Base-by-base conservation (phyloP, 2,329 filamentous ascomycete genomes). In the Trichoderma harzianum region DNA sequence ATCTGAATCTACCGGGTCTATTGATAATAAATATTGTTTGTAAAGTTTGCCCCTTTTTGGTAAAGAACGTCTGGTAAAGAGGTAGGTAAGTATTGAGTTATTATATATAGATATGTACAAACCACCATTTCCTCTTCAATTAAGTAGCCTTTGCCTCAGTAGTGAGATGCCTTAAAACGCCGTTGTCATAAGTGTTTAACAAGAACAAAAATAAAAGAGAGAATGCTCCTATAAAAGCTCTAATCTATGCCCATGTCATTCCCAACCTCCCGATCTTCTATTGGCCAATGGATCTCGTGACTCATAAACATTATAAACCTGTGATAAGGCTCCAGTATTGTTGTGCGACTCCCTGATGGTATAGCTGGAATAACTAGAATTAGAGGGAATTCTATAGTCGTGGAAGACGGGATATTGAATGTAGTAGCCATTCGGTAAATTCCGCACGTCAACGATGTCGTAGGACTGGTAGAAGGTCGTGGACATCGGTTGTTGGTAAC, bases 371-470 rank as follows among this genome's bases (percentile, higher is more conserved):
- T 72, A 72, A 10, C 71, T 63, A 7, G 78, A 77, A 34, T 74
- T 73, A n/a, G 77, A 73, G 62, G 81, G 79, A 57, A 77, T 69
- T 26, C 75, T 64, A 32, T 65, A 66, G 14, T 72, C 74, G 30
- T 80, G 79, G 34, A 78, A 77, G 53, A 77, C 74, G 5, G 84
- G 84, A 32, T 84, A 81, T 51, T 82, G 80, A 68, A 86, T 80
- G 72, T 84, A 83, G 72, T 86, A 87, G 63, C 84, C 81, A 12
- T 85, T 85, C 24, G 82, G 77, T 2, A 82, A 78, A 74, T 85
- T 83, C 14, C 81, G 79, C 8, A 85, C 82, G 51, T 84, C 82
- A 39, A 88, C 80, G 12, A 86, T 74, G 61, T 82, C 82, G 7
- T 76, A 71, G 16, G 73, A 64, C 30, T 64, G 58, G 34, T 73